Base-by-base conservation (phyloP, 2,329 filamentous ascomycete genomes). In the Arachnopeziza araneosa region DNA sequence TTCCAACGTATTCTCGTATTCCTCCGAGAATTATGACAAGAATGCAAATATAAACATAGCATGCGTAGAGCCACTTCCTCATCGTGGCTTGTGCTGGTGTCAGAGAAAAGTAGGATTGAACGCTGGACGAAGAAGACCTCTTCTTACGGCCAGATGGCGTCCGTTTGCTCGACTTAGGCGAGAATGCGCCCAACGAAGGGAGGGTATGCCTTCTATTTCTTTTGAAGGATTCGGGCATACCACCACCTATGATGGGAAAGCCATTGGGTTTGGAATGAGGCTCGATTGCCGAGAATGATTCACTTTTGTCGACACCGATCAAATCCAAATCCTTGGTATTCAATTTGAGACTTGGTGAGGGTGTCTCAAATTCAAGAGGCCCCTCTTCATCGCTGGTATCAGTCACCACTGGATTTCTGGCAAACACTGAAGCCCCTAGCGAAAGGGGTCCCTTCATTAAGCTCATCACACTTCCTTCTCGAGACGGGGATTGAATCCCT, bases 21-120 rank as follows among this genome's bases (percentile, higher is more conserved):
- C 86, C 89, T 2, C 85, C 75, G 2, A 96, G 75, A 56, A 96
- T 83, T 32, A 91, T 83, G 0, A 77, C 69, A 9, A 87, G 56
- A 8, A 96, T 83, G 54, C 84, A 82, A 0, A 79, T 61, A 72
- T 97, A 97, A 21, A 92, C 85, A 69, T 90, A 95, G 0, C 77
- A 73, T 1, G 95, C 91, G 71, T 97, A 98, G 0, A 89, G 66
- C 88, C 91, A 96, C 73, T 93, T 96, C 50, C 91, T 83, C 12
- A 86, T 72, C 5, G 80, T 79, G 1, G 93, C 93, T 77, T 98
- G 90, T 17, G 82, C 79, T 36, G 89, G 83, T 0, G 93, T 97
- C 54, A 98, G 80, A 2, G 88, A 86, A 64, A 96, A 84, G 69
- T 92, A 96, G 0, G 90, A 85, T 26, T 88, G 83, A 32, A 90